Evolutionary conservation across 306 rosid genomes (phyloP).

Genomic region (Pyrus betulifolia): DNA sequence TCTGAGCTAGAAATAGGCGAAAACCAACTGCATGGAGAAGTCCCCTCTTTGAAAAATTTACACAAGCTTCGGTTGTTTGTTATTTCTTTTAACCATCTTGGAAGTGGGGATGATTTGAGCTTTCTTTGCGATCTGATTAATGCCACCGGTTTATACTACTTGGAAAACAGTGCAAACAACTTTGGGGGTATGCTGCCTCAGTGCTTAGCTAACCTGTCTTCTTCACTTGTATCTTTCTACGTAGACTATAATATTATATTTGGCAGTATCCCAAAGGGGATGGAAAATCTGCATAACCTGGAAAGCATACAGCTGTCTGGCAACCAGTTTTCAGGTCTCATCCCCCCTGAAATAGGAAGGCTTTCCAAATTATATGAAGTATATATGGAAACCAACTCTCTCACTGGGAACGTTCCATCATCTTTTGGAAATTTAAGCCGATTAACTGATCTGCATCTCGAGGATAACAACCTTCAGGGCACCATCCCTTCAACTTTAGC

Average conservation of each 20-base stretch:
- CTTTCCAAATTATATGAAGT: not conserved
- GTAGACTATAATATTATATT: not conserved
- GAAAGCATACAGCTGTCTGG: not conserved
- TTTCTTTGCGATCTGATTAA: not conserved
- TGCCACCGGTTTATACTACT: not conserved
- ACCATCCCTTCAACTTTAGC: not conserved
- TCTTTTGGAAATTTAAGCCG: not conserved
- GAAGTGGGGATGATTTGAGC: not conserved
- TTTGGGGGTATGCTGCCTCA: not conserved
- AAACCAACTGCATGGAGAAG: not conserved
- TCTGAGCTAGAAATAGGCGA: fast-evolving
- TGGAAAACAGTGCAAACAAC: not conserved
- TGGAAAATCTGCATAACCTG: not conserved
- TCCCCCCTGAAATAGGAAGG: not conserved
- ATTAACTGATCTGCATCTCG: not conserved
- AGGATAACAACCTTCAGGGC: not conserved
- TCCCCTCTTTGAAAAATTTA: not conserved
- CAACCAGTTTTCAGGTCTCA: not conserved
- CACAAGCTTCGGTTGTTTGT: not conserved
- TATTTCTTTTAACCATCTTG: not conserved
- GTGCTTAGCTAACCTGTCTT: not conserved
- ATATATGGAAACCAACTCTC: not conserved
- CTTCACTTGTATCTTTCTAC: fast-evolving
- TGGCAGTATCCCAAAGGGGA: not conserved
- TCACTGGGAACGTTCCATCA: not conserved